A percentile compares a stretch with the other conserved stretches of the same genome.
These are phyloP conservation scores for Penicillium psychrosexuale DNA, from an alignment of 2,329 filamentous ascomycete genomes.

Conservation along the genomic window DNA sequence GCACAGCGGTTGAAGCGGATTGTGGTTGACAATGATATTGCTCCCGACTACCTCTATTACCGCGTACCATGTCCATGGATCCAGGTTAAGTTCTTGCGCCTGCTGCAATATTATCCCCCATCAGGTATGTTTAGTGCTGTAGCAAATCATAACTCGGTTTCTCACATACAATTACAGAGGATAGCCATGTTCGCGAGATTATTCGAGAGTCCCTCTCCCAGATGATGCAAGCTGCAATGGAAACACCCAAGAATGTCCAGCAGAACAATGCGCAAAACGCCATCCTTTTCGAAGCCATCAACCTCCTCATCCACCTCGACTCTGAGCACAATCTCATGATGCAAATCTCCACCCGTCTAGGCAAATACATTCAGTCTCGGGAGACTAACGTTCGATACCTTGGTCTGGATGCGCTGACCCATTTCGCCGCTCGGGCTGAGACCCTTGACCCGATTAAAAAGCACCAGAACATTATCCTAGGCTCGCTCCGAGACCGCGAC, in stretches of 20 bases:
- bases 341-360: slow-evolving; percentile 85
- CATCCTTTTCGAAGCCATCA: slow-evolving; percentile 96
- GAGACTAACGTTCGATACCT: slow-evolving; percentile 98
- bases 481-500: slow-evolving; percentile 88
- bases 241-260: slow-evolving; percentile 96
- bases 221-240: slow-evolving; percentile 86
- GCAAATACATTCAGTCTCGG: slow-evolving; percentile 92
- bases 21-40: slow-evolving; percentile 83
- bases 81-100: slow-evolving; percentile 85
- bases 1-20: slow-evolving; percentile 85
- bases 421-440: slow-evolving; percentile 88
- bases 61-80: slow-evolving; percentile 99
- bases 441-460: slow-evolving; percentile 97
- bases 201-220: slow-evolving; percentile 88
- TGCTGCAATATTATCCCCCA: slow-evolving; percentile 94
- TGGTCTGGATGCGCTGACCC: slow-evolving; percentile 95
- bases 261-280: slow-evolving; percentile 99
- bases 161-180: slow-evolving; percentile 56
- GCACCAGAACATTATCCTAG: slow-evolving; percentile 93
- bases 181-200: slow-evolving; percentile 85
- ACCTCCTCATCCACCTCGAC: slow-evolving; percentile 95
- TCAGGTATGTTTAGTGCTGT: slow-evolving; percentile 60
- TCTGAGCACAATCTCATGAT: slow-evolving; percentile 94
- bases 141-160: not conserved
- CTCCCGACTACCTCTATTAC: slow-evolving; percentile 94